phyloP scores from a whole-genome alignment of 1,284 basidiomycete species.

The Boletus chippewaensis region DNA sequence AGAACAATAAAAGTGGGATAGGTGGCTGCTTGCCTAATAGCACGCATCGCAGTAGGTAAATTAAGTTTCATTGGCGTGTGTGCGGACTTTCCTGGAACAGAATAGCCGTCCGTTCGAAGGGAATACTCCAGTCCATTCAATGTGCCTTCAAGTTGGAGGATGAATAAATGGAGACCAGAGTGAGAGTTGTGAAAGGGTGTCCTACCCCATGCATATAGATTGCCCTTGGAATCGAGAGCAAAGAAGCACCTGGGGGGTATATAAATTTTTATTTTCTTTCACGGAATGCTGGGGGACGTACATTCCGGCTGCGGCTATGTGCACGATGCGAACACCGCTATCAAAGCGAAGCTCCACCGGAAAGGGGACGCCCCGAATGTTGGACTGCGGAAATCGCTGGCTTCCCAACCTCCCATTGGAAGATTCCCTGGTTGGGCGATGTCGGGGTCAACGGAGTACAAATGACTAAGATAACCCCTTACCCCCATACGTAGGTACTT shows the following conservation, averaged over 20 bases:
- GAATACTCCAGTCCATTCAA: conserved; percentile 46
- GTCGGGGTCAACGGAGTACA: not conserved
- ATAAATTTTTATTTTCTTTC: conserved; percentile 3
- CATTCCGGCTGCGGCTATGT: conserved; percentile 76
- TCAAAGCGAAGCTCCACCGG: conserved; percentile 52
- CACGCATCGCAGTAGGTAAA: conserved; percentile 50
- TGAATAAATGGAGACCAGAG: conserved; percentile 5
- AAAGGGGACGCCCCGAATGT: conserved; percentile 45
- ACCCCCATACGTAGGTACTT: conserved; percentile 79
- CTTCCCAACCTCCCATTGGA: conserved; percentile 57
- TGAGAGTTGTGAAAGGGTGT: not conserved
- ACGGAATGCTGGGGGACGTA: conserved; percentile 31
- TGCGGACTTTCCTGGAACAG: conserved; percentile 46
- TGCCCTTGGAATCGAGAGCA: conserved; percentile 68
- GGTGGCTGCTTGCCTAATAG: conserved; percentile 47
- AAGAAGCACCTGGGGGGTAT: conserved; percentile 63
- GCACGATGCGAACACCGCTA: conserved; percentile 60
- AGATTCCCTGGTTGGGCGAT: conserved; percentile 41
- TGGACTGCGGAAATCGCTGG: conserved; percentile 33
- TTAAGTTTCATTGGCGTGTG: conserved; percentile 47
- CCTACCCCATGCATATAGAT: conserved; percentile 79
- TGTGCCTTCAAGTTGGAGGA: conserved; percentile 45
- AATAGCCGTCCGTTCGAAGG: conserved; percentile 50
- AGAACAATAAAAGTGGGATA: conserved; percentile 6
- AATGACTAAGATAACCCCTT: conserved; percentile 21